Base-by-base conservation (phyloP, 257 asterid genomes). In the Striga asiatica region DNA sequence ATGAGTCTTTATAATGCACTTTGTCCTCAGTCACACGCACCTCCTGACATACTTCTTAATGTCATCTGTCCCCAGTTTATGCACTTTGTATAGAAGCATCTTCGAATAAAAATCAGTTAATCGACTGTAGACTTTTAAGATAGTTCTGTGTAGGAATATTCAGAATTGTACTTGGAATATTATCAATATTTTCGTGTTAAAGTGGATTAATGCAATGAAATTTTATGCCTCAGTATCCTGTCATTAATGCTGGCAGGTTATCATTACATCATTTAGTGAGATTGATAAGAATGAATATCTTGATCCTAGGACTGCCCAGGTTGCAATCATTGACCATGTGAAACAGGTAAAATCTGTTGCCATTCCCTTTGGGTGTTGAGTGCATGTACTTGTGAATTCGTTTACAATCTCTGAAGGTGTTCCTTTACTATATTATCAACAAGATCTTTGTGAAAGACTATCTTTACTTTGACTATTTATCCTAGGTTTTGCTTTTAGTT, bases 301-400 rank as follows among this genome's bases (percentile, higher is more conserved):
- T 73, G 98, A 91, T 73, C 98, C 96, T 8, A 74, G 87, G 76
- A 87, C 95, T 54, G 89, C 96, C 60, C 95, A 86, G 70, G 94
- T 91, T 68, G 95, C 89, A 13, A 81, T 69, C 35, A 78, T 91
- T 67, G 89, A 91, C 77, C 98, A 91, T 72, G 82, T 84, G 69
- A 91, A 84, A 71, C 96, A 91, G 83, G 96, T 87, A 59, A 46
- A 25, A 8, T 43, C 3, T 43, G 25, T 43, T 43, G n/a, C 19
- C 19, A 43, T 18, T 43, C 22, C 50, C 13, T 43, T 17, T 18
- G 13, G 11, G 14, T 17, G 50, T 23, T 48, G 9, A 29, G 59
- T 54, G 16, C 46, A 38, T 55, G 53, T 14, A 41, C 25, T 46
- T 35, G 60, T 18, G n/a, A n/a, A n/a, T n/a, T 54, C 68, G 23